phyloP scores from a whole-genome alignment of 768 basidiomycete genomes.

The Leccinum barrowsii region DNA sequence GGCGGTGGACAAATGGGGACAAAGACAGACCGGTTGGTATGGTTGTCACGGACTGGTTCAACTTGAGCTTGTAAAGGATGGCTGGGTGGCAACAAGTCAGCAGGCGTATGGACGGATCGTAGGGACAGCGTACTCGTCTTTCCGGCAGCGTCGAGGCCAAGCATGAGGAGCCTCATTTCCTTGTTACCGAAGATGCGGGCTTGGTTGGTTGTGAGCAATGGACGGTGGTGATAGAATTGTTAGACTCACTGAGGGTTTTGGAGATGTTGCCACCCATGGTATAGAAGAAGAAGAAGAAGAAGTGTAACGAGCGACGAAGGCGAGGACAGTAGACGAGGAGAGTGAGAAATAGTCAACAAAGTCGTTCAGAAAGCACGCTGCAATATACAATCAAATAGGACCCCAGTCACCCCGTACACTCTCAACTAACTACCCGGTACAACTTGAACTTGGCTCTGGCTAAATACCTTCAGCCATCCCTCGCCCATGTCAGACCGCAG shows the following conservation, averaged over 20 bases:
- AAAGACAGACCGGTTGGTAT: conserved; percentile 79
- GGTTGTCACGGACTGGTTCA: conserved; percentile 98
- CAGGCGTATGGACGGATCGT: neutral
- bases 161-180: conserved; percentile 97
- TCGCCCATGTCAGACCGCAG: conserved; percentile 87
- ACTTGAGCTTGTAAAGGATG: conserved; percentile 97
- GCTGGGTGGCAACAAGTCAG: conserved; percentile 46
- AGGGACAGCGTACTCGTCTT: conserved; percentile 80
- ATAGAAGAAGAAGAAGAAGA: conserved; percentile 9
- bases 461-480: conserved; percentile 83
- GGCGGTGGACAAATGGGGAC: neutral
- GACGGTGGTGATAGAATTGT: accelerated
- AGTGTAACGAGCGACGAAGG: conserved; percentile 63
- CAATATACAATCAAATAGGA: conserved; percentile 17
- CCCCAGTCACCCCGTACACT: conserved; percentile 29
- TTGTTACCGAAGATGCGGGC: conserved; percentile 97
- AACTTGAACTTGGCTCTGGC: conserved; percentile 50
- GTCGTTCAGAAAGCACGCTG: neutral
- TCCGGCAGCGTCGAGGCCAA: conserved; percentile 95
- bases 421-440: neutral
- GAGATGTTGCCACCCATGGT: conserved; percentile 86
- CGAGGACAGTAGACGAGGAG: conserved; percentile 15
- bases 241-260: conserved; percentile 66
- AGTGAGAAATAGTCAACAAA: conserved; percentile 23
- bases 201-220: conserved; percentile 29